Base-by-base conservation (phyloP, 495 filamentous ascomycete species). In the Penicillium herquei region DNA sequence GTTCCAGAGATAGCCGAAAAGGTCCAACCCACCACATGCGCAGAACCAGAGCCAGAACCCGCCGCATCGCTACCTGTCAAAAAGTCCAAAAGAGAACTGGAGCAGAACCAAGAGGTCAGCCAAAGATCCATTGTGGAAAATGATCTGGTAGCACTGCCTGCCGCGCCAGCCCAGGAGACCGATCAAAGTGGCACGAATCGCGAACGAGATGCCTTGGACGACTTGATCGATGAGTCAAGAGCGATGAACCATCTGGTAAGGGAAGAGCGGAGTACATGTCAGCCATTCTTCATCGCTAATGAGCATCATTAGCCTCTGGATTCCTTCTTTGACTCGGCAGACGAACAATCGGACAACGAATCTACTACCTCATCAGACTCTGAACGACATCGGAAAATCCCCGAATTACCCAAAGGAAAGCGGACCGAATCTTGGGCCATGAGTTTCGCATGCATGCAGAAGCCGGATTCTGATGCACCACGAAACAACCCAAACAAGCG, bases 391-490 rank as follows among this genome's bases (percentile, higher is more conserved):
- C 42, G 58, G 67, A 57, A 57, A 50, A 39, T 31, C 14, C 44
- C 51, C 50, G 56, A 49, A 50, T 37, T 61, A 31, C 39, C 17
- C 30, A 39, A 60, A 37, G 34, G 16, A 7, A 30, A 42, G 18
- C 4, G n/a, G 10, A 18, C 39, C 49, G 43, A 70, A 41, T 52
- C 62, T 7, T 78, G 76, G 72, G 77, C 84, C 57, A 67, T 76
- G 45, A 80, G 70, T 1, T 90, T 90, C 64, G 75, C 79, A 45
- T 91, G 88, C 67, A 90, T 91, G 87, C 75, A 82, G 16, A 80
- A 81, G 58, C 76, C 80, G 43, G 79, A 84, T 53, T 70, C 69
- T 1, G 66, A 54, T 9, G 58, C 63, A 12, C 63, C 64, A 8
- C 46, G 51, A 0, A 56, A 69, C 2, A 85, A 79, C 32, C 90